Conservation (phyloP, 2,329 filamentous ascomycete species). For the Aspergillus clavatus region DNA sequence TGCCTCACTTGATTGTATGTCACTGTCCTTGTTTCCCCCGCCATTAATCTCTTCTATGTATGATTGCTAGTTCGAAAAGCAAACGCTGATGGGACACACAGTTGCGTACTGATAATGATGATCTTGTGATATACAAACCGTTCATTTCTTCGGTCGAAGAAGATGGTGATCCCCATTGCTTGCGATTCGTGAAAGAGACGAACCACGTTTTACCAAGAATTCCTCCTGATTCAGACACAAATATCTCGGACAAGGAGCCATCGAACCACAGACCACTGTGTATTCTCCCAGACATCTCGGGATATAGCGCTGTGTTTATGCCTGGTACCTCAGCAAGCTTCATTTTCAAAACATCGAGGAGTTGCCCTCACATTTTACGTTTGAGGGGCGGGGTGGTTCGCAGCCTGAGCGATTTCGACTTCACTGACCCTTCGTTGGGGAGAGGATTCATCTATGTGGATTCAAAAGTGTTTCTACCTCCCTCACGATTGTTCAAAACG, state of each 20-base stretch:
- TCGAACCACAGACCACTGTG: conserved; percentile 43
- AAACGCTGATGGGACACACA: conserved; percentile 31
- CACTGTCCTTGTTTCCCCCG: neutral
- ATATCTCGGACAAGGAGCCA: conserved; percentile 19
- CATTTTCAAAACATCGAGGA: conserved; percentile 75
- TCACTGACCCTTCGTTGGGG: conserved; percentile 59
- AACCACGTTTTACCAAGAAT: conserved; percentile 63
- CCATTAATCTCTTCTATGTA: too few species aligned
- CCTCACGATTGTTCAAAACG: neutral
- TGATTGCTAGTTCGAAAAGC: too few species aligned
- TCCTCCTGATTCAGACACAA: conserved; percentile 48
- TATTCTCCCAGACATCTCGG: conserved; percentile 52
- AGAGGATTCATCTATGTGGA: conserved; percentile 81
- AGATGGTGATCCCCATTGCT: conserved; percentile 24
- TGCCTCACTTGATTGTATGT: conserved; percentile 76
- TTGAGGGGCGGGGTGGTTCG: conserved; percentile 65
- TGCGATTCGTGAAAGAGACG: conserved; percentile 72
- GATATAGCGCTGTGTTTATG: conserved; percentile 77
- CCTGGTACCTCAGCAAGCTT: conserved; percentile 76
- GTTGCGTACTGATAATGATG: conserved; percentile 74
- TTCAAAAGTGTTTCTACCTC: conserved; percentile 40
- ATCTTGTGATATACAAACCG: conserved; percentile 83
- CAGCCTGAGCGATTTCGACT: conserved; percentile 71
- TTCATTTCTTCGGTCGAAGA: conserved; percentile 46
- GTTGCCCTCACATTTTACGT: conserved; percentile 67